These are phyloP conservation scores for Solanum corneliomulleri DNA, from an alignment of 257 asterid genomes.

Conservation along the genomic window DNA sequence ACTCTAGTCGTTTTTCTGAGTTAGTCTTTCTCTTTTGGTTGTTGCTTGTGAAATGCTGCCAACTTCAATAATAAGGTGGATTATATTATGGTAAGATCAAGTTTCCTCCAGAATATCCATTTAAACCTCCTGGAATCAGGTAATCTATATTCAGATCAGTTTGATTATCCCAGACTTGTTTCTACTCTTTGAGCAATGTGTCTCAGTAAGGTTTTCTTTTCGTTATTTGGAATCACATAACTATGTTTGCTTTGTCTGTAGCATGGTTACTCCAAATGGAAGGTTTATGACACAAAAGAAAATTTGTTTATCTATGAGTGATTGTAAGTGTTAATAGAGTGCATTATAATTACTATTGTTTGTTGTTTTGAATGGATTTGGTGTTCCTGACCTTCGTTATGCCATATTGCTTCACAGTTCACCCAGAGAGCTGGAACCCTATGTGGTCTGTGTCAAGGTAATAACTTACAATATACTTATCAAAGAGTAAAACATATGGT, in stretches of 20 bases:
- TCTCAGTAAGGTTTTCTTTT: neutral
- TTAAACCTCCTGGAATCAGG: constrained; percentile 94
- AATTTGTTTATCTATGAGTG: constrained; percentile 93
- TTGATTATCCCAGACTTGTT: neutral
- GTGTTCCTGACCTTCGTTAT: neutral
- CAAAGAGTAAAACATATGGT: neutral
- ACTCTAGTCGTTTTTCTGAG: neutral
- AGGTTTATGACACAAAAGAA: constrained; percentile 88
- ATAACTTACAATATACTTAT: neutral
- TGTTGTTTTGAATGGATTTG: neutral
- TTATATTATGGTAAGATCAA: constrained; percentile 89
- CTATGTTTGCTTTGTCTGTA: constrained; percentile 19
- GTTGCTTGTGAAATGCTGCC: neutral
- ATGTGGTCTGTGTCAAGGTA: constrained; percentile 52
- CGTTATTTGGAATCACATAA: neutral
- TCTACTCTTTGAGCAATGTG: neutral
- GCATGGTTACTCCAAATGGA: constrained; percentile 78
- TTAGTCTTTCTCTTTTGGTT: neutral
- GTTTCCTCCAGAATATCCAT: constrained; percentile 96
- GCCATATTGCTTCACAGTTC: constrained; percentile 12
- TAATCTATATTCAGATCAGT: constrained; percentile 7
- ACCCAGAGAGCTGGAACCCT: constrained; percentile 51
- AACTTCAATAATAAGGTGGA: constrained; percentile 45
- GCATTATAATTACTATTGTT: neutral
- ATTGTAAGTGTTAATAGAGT: constrained; percentile 15